phyloP scores from a whole-genome alignment of 1,139 yeast genomes.

The Kodamaea arcana region DNA sequence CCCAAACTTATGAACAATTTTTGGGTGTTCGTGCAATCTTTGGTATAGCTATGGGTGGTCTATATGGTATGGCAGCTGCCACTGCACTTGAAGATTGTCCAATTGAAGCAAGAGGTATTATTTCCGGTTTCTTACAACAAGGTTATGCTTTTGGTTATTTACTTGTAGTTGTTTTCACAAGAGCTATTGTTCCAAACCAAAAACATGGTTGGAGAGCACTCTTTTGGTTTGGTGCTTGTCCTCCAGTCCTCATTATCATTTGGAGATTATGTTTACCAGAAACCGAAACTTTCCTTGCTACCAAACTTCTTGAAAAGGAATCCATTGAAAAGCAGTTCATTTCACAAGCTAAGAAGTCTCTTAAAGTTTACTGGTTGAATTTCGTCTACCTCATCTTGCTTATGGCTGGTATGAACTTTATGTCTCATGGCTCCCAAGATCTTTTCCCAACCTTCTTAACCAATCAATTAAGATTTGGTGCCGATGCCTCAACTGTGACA shows the following conservation, averaged over 20 bases:
- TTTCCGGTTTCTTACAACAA: constrained; percentile 67
- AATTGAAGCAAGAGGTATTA: constrained; percentile 50
- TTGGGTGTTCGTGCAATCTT: constrained; percentile 66
- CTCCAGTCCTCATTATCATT: constrained; percentile 51
- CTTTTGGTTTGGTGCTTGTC: constrained; percentile 78
- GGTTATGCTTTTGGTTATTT: constrained; percentile 73
- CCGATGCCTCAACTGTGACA: constrained; percentile 40
- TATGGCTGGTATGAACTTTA: constrained; percentile 49
- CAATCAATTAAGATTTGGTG: constrained; percentile 31
- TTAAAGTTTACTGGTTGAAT: constrained; percentile 27
- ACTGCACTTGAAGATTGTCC: constrained; percentile 70
- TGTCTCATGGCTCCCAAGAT: constrained; percentile 56
- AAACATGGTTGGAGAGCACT: constrained; percentile 68
- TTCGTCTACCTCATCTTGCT: constrained; percentile 41
- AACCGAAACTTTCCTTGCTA: constrained; percentile 9
- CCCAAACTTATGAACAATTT: constrained; percentile 58
- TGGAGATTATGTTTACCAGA: constrained; percentile 52
- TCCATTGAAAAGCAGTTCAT: not conserved
- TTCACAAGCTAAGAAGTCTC: not conserved
- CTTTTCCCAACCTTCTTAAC: constrained; percentile 46
- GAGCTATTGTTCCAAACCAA: constrained; percentile 49
- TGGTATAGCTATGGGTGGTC: constrained; percentile 70
- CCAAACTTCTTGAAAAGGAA: not conserved
- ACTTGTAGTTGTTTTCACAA: constrained; percentile 58
- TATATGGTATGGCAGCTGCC: constrained; percentile 65